Percentiles rank a stretch among this genome's conserved stretches.
Evolutionary conservation across 345 rosid genomes (phyloP).

Genomic region (Eucalyptus cladocalyx): DNA sequence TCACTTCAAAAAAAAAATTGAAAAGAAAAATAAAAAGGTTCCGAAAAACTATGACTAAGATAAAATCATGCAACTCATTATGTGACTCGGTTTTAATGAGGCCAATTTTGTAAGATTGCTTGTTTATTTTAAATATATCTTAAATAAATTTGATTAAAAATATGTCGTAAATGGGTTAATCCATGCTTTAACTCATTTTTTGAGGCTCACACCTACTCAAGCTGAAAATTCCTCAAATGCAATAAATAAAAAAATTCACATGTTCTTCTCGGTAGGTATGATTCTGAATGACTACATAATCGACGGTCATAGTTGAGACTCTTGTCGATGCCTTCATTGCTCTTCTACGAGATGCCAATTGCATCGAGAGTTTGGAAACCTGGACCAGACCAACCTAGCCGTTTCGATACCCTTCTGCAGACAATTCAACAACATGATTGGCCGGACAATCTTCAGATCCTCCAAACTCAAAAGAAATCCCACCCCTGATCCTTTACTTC

Average conservation of each 20-base stretch:
- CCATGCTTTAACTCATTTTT: neutral
- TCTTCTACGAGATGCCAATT: slow-evolving; percentile 23
- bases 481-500: neutral
- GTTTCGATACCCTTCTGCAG: slow-evolving; percentile 8
- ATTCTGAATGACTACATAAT: accelerated
- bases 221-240: neutral
- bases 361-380: slow-evolving; percentile 52
- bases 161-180: neutral
- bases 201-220: neutral
- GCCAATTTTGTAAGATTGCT: neutral
- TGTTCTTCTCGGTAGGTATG: neutral
- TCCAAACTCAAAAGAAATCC: neutral
- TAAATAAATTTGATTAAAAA: no score
- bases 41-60: neutral
- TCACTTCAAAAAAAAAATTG: neutral
- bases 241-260: neutral
- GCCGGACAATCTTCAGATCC: neutral
- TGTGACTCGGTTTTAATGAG: accelerated
- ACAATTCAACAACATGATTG: neutral
- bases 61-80: neutral
- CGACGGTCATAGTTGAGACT: neutral
- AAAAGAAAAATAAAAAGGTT: neutral
- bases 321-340: neutral
- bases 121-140: no score
- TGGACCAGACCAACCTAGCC: slow-evolving; percentile 62